Conservation (phyloP, 2,329 filamentous ascomycete species). For the Calonectria naviculata region DNA sequence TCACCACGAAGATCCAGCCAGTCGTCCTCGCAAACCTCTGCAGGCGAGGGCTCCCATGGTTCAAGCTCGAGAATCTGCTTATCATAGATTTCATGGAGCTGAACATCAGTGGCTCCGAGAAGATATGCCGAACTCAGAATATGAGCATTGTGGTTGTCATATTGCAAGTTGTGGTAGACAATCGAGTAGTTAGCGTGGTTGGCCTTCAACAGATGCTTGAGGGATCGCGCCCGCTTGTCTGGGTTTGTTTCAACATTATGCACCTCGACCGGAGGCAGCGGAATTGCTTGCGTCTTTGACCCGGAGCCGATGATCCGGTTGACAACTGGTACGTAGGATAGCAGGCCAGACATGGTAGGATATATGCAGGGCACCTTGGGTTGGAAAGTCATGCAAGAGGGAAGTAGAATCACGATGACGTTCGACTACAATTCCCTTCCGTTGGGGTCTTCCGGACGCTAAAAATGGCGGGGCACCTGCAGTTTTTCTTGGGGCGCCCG, state of each 20-base stretch:
- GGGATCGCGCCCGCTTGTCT: constrained; percentile 82
- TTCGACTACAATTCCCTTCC: constrained; percentile 31
- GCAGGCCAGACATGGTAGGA: constrained; percentile 46
- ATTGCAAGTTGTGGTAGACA: constrained; percentile 78
- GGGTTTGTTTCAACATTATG: constrained; percentile 83
- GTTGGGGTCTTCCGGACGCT: constrained; percentile 41
- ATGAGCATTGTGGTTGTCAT: constrained; percentile 87
- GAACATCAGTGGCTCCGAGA: constrained; percentile 78
- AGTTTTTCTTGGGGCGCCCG: constrained; percentile 32
- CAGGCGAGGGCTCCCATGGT: constrained; percentile 84
- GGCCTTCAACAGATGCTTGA: constrained; percentile 91
- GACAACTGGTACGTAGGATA: constrained; percentile 47
- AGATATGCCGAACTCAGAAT: constrained; percentile 88
- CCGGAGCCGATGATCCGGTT: constrained; percentile 40
- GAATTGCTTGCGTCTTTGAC: constrained; percentile 52
- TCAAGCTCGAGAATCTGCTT: constrained; percentile 77
- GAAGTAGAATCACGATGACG: constrained; percentile 35
- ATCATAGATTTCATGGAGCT: constrained; percentile 86
- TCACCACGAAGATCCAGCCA: constrained; percentile 89
- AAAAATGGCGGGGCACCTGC: constrained; percentile 38
- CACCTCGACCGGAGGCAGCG: constrained; percentile 75
- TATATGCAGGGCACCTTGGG: constrained; percentile 3
- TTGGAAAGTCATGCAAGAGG: constrained; percentile 23
- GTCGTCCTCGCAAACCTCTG: constrained; percentile 84
- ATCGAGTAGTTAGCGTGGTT: constrained; percentile 94